Evolutionary conservation across 805 yeast species (phyloP), one percentile per base, ranked within the genome.

Genomic region (Teunomyces stri): DNA sequence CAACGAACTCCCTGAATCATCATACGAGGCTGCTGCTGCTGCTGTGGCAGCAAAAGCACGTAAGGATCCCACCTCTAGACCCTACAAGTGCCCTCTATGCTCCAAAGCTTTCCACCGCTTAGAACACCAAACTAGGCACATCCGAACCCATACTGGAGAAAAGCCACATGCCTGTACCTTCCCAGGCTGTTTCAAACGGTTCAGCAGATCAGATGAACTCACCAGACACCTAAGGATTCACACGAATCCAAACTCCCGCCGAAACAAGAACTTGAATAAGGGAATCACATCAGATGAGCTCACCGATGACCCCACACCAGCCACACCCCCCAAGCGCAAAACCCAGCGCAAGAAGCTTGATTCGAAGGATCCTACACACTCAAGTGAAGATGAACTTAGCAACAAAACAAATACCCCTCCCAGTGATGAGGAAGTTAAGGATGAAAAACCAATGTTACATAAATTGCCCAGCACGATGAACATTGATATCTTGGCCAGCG

Each of bases 121-220:
- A 42, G 97, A 89, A 65, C 97, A 89, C 65, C 95, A 88, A 62
- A 89, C 96, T 10, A 78, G 97, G 55, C 97, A 89, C 64, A 85
- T 90, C 55, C 75, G 96, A 48, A 89, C 96, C 7, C 96, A 89
- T 68, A 89, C 97, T 0, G 97, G 97, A 42, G 96, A 89, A 64
- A 87, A 89, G 63, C 96, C 96, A 2, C 94, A 87, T 61, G 83
- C 81, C 43, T 89, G 97, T 66, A 78, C 82, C 15, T 89, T 79
- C 56, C 90, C 94, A 1, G 88, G 88, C n/a, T 89, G 97, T 68
- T 65, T 81, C 45, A 89, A 90, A 65, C 75, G 86, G 52, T 89
- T 89, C 61, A 79, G 87, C 48, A 77, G 96, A 52, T 76, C 84
- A 22, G 96, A 90, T 67, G 96, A 89, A 68, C 75, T 89, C 48